Conservation (phyloP, 2,329 filamentous ascomycete genomes). For the Aspergillus sp. region DNA sequence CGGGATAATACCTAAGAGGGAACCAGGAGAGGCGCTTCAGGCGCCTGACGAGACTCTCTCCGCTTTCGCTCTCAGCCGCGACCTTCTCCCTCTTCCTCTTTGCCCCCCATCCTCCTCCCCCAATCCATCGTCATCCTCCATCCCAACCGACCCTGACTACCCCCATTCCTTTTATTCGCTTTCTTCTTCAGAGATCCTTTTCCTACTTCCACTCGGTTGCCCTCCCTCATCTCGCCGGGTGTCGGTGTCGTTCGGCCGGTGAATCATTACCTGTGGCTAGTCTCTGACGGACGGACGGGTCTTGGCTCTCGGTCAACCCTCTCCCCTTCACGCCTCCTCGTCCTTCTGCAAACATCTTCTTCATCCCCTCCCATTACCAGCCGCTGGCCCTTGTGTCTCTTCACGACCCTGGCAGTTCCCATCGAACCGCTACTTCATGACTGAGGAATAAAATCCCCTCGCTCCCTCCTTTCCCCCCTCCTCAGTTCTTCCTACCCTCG, state of each 20-base stretch:
- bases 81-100: not conserved
- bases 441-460: conserved; percentile 9
- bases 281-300: conserved; percentile 14
- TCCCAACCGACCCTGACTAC: not conserved
- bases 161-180: not conserved
- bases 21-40: conserved; percentile 6
- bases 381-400: conserved; percentile 6
- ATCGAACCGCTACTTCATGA: conserved; percentile 9
- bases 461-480: conserved; percentile 1
- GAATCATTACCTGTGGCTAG: conserved; percentile 9
- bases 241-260: conserved; percentile 2
- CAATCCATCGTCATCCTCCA: not conserved
- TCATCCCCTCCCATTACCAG: conserved; percentile 6
- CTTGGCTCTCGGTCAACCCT: conserved; percentile 16
- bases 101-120: not conserved
- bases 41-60: conserved; percentile 11
- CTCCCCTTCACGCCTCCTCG: conserved; percentile 17
- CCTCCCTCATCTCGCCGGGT: conserved; percentile 4
- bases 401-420: conserved; percentile 4
- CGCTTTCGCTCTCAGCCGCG: conserved; percentile 12
- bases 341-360: conserved; percentile 14
- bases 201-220: not conserved
- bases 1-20: not conserved
- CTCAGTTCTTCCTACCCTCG: conserved; percentile 4
- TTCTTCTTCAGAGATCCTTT: not conserved